Conservation (phyloP, 495 filamentous ascomycete species). For the Talaromyces trachyspermus region DNA sequence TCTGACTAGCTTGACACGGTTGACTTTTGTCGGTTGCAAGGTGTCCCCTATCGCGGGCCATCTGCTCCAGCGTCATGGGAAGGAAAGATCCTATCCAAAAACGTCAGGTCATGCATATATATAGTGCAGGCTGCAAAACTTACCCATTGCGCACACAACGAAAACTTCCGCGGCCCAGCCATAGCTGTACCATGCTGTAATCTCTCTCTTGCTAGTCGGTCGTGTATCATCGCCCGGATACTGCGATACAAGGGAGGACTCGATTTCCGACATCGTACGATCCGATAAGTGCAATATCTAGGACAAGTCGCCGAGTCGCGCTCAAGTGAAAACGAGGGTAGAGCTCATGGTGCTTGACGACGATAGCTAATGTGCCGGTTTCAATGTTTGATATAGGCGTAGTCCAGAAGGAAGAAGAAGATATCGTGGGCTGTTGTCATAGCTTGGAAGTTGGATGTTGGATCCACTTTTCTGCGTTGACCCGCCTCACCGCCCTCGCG, state of each 20-base stretch:
- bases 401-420: background rate
- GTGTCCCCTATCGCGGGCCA: conserved; percentile 84
- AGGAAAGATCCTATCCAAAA: conserved; percentile 71
- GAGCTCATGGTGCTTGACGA: background rate
- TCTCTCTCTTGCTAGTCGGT: conserved; percentile 77
- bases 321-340: background rate
- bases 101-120: background rate
- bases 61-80: conserved; percentile 89
- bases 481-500: too few species aligned
- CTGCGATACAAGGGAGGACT: conserved; percentile 22
- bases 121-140: background rate
- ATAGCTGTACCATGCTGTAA: conserved; percentile 93
- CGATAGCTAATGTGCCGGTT: too few species aligned
- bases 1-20: conserved; percentile 52
- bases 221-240: conserved; percentile 85
- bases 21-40: conserved; percentile 65
- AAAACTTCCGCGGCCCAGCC: conserved; percentile 97
- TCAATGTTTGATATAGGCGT: too few species aligned
- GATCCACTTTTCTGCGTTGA: too few species aligned
- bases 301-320: conserved; percentile 1
- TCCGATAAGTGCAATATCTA: background rate
- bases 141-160: conserved; percentile 82
- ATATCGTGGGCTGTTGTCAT: background rate
- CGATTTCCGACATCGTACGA: conserved; percentile 17
- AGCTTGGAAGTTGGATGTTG: too few species aligned